phyloP scores from a whole-genome alignment of 1,284 basidiomycete species.

The Puccinia polysora region DNA sequence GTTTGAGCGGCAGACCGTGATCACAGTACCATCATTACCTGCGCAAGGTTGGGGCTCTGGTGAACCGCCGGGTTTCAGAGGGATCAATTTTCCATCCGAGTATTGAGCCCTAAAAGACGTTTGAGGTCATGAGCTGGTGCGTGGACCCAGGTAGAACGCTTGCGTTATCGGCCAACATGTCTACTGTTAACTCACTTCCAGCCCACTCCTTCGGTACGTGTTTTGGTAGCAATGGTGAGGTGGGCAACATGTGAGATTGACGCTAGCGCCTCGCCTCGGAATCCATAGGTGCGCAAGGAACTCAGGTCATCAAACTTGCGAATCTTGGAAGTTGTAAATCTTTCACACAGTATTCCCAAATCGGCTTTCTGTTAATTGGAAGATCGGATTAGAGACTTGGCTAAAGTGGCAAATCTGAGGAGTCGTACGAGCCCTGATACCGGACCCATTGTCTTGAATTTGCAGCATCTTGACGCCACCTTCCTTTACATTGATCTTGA shows the following conservation, averaged over 20 bases:
- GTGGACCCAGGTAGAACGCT: not conserved
- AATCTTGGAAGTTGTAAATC: slow-evolving; percentile 94
- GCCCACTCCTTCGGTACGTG: slow-evolving; percentile 69
- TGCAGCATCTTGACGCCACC: slow-evolving; percentile 92
- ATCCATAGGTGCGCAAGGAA: slow-evolving; percentile 86
- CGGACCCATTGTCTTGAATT: slow-evolving; percentile 93
- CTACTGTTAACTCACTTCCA: slow-evolving; percentile 77
- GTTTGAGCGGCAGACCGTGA: slow-evolving; percentile 61
- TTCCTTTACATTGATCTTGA: slow-evolving; percentile 84
- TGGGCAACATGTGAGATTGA: slow-evolving; percentile 93
- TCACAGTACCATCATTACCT: slow-evolving; percentile 87
- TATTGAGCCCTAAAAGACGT: slow-evolving; percentile 26
- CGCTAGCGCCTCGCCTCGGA: slow-evolving; percentile 93
- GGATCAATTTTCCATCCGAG: slow-evolving; percentile 51
- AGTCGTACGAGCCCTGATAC: slow-evolving; percentile 67
- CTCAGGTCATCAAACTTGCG: slow-evolving; percentile 79
- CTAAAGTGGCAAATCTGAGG: not conserved
- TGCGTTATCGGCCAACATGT: not conserved
- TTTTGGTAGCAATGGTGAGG: slow-evolving; percentile 83
- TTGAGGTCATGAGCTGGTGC: too few relatives aligned
- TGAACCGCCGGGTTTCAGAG: slow-evolving; percentile 64
- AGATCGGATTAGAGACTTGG: not conserved
- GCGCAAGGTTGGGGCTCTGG: slow-evolving; percentile 81
- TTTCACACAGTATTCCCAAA: slow-evolving; percentile 81
- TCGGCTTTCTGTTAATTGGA: slow-evolving; percentile 62